Base-by-base conservation (phyloP, 1,284 basidiomycete genomes). In the Ustilago shanxiensis region DNA sequence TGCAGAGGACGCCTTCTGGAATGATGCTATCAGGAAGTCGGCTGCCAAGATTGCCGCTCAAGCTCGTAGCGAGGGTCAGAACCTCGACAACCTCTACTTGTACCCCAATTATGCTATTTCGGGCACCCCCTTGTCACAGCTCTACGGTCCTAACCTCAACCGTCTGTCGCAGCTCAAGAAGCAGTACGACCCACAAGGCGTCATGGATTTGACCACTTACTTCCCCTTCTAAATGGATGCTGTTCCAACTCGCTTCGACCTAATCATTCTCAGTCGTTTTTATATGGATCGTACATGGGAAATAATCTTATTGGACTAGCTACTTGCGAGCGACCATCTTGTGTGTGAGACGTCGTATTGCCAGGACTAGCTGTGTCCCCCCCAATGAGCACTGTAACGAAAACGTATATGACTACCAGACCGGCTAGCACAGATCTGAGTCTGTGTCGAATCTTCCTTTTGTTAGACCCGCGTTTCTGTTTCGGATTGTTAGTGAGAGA, bases 81-180 rank as follows among this genome's bases (percentile, higher is more conserved):
- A 79, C 37, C 55, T 82, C 20, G 75, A 79, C 55, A 22, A 70
- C 24, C 52, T 65, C 7, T 73, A 66, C 55, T 62, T 79, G 11
- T 82, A 82, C 54, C 80, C 80, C 35, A 82, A 82, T 60, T 82
- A 82, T 55, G 80, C 80, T 22, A 35, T 75, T 49, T n/a, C 61
- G 1, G 73, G 64, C 7, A 82, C 80, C 4, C 65, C 77, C 8
- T 45, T 50, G 0, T 51, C 56, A 39, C 13, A 59, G 44, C 52
- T 81, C 13, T 81, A 62, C 53, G 79, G 76, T 13, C 67, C 74
- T 26, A 68, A 80, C 52, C 65, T 74, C 29, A 69, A n/a, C 7
- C 63, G 73, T 18, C 72, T 81, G 14, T 51, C 59, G 44, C 24
- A 45, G 39, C 39, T 79, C 45, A 75, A 63, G 58, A 61, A 64